phyloP scores from a whole-genome alignment of 495 filamentous ascomycete species.

The Aspergillus steynii region DNA sequence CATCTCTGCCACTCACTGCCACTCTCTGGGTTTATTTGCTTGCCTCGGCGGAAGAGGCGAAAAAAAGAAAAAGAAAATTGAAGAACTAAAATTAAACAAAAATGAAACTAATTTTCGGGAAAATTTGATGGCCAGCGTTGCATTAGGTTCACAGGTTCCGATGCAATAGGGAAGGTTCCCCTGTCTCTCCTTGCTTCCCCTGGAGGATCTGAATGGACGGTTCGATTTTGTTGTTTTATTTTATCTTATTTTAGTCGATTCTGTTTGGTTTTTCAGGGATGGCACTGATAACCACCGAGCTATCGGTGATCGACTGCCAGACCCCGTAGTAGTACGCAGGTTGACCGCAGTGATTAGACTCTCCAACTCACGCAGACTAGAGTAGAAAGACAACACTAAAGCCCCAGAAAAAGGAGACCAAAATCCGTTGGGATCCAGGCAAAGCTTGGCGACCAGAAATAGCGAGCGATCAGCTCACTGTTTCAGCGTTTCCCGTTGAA shows the following conservation, averaged over 20 bases:
- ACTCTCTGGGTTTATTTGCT: no score
- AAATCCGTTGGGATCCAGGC: background rate
- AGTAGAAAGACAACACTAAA: no score
- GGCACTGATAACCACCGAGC: background rate
- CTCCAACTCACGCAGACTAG: no score
- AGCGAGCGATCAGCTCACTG: background rate
- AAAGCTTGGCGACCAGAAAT: background rate
- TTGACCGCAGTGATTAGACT: no score
- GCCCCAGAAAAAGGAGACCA: background rate
- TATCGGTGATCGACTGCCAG: background rate
- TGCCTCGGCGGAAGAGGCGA: background rate
- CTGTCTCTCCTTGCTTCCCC: background rate
- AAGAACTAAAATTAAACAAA: no score
- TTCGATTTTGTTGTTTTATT: no score
- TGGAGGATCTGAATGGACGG: background rate
- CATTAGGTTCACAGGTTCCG: background rate
- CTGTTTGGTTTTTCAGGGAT: no score
- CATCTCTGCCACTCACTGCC: no score
- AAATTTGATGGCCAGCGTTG: background rate
- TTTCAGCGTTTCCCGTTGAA: background rate
- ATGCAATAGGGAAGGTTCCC: background rate
- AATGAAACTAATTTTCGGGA: background rate
- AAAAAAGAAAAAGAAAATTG: background rate
- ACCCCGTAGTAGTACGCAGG: background rate
- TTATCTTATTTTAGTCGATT: no score